Conservation (phyloP, 2,329 filamentous ascomycete species). For the Neocatenulostroma microsporum region DNA sequence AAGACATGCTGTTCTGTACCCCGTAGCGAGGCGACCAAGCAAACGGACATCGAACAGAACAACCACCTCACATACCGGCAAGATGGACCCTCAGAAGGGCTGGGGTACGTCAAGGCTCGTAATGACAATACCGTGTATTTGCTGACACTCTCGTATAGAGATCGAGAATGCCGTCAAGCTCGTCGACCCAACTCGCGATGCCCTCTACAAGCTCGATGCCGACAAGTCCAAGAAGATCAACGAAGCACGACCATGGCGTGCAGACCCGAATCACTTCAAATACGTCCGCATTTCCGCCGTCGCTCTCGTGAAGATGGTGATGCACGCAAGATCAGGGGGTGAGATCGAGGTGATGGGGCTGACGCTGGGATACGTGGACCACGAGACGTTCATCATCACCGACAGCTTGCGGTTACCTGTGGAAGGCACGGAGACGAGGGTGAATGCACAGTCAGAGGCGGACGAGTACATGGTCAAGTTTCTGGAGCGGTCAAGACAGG, state of each 20-base stretch:
- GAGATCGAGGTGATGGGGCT: slow-evolving; percentile 92
- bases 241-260: slow-evolving; percentile 63
- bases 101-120: not conserved
- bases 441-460: slow-evolving; percentile 91
- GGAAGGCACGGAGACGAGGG: slow-evolving; percentile 95
- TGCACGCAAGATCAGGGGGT: slow-evolving; percentile 94
- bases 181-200: slow-evolving; percentile 79
- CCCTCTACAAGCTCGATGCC: slow-evolving; percentile 76
- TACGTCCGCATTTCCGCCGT: slow-evolving; percentile 87
- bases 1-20: no score
- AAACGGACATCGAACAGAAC: no score
- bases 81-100: not conserved
- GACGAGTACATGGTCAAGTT: slow-evolving; percentile 97
- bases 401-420: slow-evolving; percentile 91
- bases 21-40: no score
- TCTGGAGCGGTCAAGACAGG: slow-evolving; percentile 63
- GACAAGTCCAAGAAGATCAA: slow-evolving; percentile 60
- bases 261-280: slow-evolving; percentile 82
- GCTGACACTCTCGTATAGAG: slow-evolving; percentile 55
- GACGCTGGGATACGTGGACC: slow-evolving; percentile 90
- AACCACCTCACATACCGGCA: no score
- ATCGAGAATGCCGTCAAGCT: slow-evolving; percentile 75
- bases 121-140: not conserved
- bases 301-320: slow-evolving; percentile 96
- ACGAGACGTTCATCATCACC: slow-evolving; percentile 81